These are phyloP conservation scores for Aspergillus pseudonomiae DNA, from an alignment of 2,329 filamentous ascomycete genomes.

Conservation along the genomic window DNA sequence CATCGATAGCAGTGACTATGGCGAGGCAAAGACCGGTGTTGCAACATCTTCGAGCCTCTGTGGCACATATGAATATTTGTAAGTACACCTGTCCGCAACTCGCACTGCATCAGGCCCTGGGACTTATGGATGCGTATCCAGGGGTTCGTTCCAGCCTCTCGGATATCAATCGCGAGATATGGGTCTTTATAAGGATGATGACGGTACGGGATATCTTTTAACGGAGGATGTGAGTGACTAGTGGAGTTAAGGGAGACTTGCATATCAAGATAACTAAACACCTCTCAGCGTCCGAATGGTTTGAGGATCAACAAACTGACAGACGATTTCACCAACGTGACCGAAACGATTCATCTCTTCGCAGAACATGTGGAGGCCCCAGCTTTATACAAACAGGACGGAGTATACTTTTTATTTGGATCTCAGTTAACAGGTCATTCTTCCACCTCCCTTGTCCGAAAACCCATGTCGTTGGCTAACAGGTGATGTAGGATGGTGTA, in stretches of 20 bases:
- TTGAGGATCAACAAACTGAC: constrained; percentile 33
- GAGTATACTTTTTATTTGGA: constrained; percentile 67
- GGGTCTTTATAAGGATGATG: constrained; percentile 62
- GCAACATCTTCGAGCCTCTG: constrained; percentile 63
- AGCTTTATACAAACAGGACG: constrained; percentile 63
- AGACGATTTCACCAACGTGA: constrained; percentile 59
- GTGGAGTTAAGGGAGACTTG: accelerated
- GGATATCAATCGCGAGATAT: constrained; percentile 60
- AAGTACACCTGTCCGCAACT: neutral
- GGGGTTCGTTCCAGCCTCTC: constrained; percentile 46
- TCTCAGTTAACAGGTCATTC: constrained; percentile 51
- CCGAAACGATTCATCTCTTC: constrained; percentile 56
- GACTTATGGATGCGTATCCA: neutral
- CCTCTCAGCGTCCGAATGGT: constrained; percentile 14
- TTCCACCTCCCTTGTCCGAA: accelerated
- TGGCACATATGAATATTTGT: constrained; percentile 58
- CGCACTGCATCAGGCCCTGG: neutral
- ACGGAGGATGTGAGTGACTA: constrained; percentile 59
- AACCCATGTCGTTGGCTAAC: neutral
- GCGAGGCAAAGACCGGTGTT: constrained; percentile 66
- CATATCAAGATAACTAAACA: neutral
- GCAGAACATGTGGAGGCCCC: constrained; percentile 61
- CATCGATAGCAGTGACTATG: constrained; percentile 64
- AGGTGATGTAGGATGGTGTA: constrained; percentile 13
- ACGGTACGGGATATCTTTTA: constrained; percentile 63